A percentile compares a stretch with the other conserved stretches of the same genome.
Evolutionary conservation across 75 land plant species (phyloP).

Genomic region (Sequoiadendron giganteum): DNA sequence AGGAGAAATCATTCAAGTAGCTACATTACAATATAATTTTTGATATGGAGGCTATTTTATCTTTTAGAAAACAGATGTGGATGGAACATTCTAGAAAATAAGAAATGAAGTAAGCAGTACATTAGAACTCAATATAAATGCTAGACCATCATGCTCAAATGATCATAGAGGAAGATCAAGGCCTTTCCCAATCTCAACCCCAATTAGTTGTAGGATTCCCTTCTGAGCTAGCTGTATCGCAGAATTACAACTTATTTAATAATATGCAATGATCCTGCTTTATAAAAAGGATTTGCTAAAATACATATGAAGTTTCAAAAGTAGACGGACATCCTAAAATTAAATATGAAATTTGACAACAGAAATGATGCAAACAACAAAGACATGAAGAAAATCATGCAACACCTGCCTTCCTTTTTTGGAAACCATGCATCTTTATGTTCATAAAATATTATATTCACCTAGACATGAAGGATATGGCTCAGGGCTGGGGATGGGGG

Average conservation of each 20-base stretch:
- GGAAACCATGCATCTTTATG: background rate
- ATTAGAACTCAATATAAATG: background rate
- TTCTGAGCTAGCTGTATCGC: constrained; percentile 64
- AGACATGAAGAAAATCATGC: background rate
- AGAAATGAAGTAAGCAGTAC: background rate
- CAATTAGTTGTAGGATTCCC: constrained; percentile 80
- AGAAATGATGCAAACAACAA: background rate
- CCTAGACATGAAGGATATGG: background rate
- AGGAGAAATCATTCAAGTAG: background rate
- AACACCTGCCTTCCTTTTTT: background rate
- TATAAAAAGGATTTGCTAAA: background rate
- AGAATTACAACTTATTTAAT: background rate
- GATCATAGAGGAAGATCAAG: constrained; percentile 83
- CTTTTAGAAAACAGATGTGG: background rate
- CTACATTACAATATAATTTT: background rate
- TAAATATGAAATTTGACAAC: background rate
- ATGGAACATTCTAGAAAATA: background rate
- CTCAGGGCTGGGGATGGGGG: background rate
- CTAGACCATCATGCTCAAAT: background rate
- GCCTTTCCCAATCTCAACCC: constrained; percentile 95
- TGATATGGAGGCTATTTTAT: background rate
- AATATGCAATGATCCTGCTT: background rate
- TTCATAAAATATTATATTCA: background rate
- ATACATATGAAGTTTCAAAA: background rate
- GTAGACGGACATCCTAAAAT: background rate